Evolutionary conservation across 805 yeast species (phyloP).

Genomic region (Hanseniaspora lachancei): DNA sequence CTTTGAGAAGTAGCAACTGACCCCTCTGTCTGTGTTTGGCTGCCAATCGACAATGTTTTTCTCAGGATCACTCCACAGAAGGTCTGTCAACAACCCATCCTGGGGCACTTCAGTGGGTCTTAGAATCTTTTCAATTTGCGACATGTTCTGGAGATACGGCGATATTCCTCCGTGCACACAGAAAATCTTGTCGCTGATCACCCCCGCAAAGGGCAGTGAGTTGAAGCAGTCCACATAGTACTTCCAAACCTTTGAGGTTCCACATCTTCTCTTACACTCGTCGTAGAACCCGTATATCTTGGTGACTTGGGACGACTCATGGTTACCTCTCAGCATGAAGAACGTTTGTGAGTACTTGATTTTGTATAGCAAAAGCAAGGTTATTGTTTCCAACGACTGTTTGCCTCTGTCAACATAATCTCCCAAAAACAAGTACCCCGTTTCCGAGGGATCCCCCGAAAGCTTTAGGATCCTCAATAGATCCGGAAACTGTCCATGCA

Average conservation of each 20-base stretch:
- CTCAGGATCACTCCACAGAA: conserved; percentile 76
- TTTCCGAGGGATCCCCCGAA: conserved; percentile 93
- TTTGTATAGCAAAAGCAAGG: conserved; percentile 77
- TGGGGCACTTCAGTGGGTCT: conserved; percentile 81
- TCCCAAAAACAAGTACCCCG: conserved; percentile 84
- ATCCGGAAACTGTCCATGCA: conserved; percentile 93
- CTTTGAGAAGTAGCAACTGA: conserved; percentile 62
- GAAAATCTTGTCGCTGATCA: conserved; percentile 88
- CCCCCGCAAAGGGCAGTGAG: conserved; percentile 88
- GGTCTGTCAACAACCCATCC: conserved; percentile 61
- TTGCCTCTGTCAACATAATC: conserved; percentile 98
- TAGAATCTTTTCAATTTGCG: conserved; percentile 56
- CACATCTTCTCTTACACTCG: conserved; percentile 80
- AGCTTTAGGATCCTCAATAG: conserved; percentile 79
- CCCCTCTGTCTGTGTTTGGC: conserved; percentile 67
- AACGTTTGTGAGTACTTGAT: conserved; percentile 95
- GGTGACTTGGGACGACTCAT: conserved; percentile 94
- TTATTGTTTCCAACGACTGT: conserved; percentile 84
- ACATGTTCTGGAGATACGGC: conserved; percentile 51
- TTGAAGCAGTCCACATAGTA: conserved; percentile 87
- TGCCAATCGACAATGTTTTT: conserved; percentile 50
- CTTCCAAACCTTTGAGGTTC: conserved; percentile 89
- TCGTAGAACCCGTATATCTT: conserved; percentile 95
- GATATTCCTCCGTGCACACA: conserved; percentile 79
- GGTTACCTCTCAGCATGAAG: conserved; percentile 85